Evolutionary conservation across 2,329 filamentous ascomycete species (phyloP), one percentile per base, ranked within the genome.

Genomic region (Colletotrichum karsti): DNA sequence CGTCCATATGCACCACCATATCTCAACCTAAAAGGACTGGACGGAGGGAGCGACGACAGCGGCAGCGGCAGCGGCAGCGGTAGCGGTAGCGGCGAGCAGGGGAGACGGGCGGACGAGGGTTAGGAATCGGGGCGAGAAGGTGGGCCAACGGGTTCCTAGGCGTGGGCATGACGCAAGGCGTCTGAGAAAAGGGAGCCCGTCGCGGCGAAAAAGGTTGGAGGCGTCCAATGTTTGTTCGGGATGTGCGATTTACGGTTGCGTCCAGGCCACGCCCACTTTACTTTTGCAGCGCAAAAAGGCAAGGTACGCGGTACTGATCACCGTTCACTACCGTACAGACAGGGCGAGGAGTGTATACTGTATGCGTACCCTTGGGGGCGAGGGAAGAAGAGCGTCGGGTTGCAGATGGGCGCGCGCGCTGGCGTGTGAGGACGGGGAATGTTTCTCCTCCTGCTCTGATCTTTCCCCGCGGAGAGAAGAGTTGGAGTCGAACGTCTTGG

Each of bases 1-100:
- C 82, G 74, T 85, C 81, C 84, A 85, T 86, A 37, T 51, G 53
- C 55, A 54, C 64, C 51, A 64, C 64, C 64, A 67, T 67, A 53
- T 67, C 60, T 64, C 39, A 39, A 48, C 22, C n/a, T n/a, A n/a
- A n/a, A n/a, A 50, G 22, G 41, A 41, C 37, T 37, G 24, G 28
- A 15, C 30, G 42, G 50, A 60, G 28, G 42, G 50, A 60, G 28
- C 20, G 48, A 41, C 33, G 59, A 30, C 44, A 67, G 59, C 59
- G 59, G 54, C 46, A 57, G 63, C 57, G 48, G 50, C 41, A 44
- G 42, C 42, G 41, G 41, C 41, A 44, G 41, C 22, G 41, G 22
- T 22, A 48, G 46, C 46, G 46, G 15, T 24, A 50, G 46, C 28
- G 28, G 46, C 46, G 26, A 50, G 53, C 62, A 64, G 64, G 60